phyloP scores from a whole-genome alignment of 2,329 filamentous ascomycete species.

The Phialocephala subalpina region DNA sequence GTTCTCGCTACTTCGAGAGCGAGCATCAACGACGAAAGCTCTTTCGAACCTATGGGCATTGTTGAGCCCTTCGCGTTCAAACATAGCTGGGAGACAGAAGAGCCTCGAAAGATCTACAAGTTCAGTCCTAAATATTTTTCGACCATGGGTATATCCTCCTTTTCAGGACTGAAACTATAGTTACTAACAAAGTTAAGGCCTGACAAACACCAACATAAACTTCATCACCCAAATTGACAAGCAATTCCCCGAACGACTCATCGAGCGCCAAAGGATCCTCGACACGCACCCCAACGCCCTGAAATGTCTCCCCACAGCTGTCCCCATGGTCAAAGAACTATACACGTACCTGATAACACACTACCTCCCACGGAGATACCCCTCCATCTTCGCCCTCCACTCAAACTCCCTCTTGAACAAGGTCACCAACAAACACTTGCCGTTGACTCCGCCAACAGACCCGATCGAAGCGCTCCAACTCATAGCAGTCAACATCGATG shows the following conservation, averaged over 20 bases:
- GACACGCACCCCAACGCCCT: conserved; percentile 14
- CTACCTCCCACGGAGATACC: conserved; percentile 63
- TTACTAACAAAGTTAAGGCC: background rate
- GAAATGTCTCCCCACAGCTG: conserved; percentile 28
- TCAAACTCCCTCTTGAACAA: conserved; percentile 47
- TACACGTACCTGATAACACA: conserved; percentile 59
- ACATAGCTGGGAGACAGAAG: background rate
- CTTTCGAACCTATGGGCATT: background rate
- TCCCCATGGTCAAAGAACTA: conserved; percentile 59
- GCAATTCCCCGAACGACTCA: conserved; percentile 15
- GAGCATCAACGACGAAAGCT: background rate
- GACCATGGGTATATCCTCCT: background rate
- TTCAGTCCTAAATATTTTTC: background rate
- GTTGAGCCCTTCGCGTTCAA: background rate
- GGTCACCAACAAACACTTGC: conserved; percentile 51
- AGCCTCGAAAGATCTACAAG: conserved; percentile 8
- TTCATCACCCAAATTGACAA: conserved; percentile 7
- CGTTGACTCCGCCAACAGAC: conserved; percentile 43
- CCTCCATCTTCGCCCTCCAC: conserved; percentile 53
- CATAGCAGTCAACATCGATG: conserved; percentile 59
- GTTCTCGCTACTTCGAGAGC: background rate
- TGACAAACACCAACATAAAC: conserved; percentile 6
- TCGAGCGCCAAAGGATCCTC: conserved; percentile 16
- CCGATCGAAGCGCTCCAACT: conserved; percentile 51
- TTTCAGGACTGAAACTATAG: background rate